Evolutionary conservation across 495 filamentous ascomycete genomes (phyloP).

Genomic region (Penicillium fimorum): DNA sequence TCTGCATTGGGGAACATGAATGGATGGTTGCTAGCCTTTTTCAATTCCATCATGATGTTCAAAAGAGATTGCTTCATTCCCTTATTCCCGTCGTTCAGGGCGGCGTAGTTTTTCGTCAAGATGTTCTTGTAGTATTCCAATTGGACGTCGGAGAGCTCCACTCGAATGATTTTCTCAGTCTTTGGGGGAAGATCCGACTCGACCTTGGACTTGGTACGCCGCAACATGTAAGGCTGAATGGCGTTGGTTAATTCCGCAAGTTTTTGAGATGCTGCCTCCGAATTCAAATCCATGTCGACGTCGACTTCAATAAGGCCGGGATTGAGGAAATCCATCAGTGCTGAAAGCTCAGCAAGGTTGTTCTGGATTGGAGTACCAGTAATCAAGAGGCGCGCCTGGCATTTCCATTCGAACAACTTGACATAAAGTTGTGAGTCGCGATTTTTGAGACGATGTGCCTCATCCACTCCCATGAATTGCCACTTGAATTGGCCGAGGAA

Average conservation of each 20-base stretch:
- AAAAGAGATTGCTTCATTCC: conserved; percentile 92
- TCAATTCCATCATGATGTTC: conserved; percentile 99
- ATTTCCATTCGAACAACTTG: conserved; percentile 79
- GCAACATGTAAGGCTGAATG: conserved; percentile 87
- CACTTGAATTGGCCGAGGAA: conserved; percentile 87
- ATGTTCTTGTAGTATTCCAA: conserved; percentile 99
- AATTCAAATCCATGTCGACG: conserved; percentile 78
- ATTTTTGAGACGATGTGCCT: conserved; percentile 96
- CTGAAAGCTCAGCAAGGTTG: conserved; percentile 85
- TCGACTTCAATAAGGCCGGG: conserved; percentile 85
- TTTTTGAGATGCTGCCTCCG: conserved; percentile 66
- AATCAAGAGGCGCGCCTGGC: conserved; percentile 84
- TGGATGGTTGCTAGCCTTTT: conserved; percentile 97
- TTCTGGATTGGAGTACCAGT: conserved; percentile 98
- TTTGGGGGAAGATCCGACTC: conserved; percentile 95
- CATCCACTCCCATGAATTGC: conserved; percentile 95
- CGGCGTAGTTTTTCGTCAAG: conserved; percentile 92
- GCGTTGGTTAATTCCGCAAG: conserved; percentile 67
- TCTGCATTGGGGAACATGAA: conserved; percentile 96
- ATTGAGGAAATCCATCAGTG: conserved; percentile 93
- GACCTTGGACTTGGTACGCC: conserved; percentile 95
- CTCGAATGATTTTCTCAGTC: conserved; percentile 96
- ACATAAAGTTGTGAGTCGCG: conserved; percentile 87
- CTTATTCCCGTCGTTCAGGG: conserved; percentile 81
- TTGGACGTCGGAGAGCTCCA: conserved; percentile 92